These are phyloP conservation scores for Oemleria cerasiformis DNA, from an alignment of 306 rosid genomes.

Conservation along the genomic window DNA sequence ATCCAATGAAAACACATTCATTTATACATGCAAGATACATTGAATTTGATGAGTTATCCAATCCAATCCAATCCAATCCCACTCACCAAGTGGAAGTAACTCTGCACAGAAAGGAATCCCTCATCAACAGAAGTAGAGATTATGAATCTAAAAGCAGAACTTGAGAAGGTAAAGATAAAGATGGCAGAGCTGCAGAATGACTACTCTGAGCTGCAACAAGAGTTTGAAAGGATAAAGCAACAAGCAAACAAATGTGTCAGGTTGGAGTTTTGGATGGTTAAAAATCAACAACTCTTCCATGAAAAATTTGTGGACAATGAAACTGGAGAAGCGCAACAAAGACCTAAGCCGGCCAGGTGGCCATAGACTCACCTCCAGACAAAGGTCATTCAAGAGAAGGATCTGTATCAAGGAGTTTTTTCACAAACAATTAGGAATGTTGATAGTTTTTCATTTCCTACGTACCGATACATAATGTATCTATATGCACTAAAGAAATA, in stretches of 20 bases:
- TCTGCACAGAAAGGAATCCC: constrained; percentile 53
- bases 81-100: constrained; percentile 39
- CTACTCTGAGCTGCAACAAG: constrained; percentile 70
- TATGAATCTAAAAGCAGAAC: constrained; percentile 62
- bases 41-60: no score
- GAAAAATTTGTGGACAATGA: constrained; percentile 51
- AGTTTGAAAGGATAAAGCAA: constrained; percentile 50
- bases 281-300: constrained; percentile 73
- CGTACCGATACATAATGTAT: constrained; percentile 12
- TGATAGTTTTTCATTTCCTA: constrained; percentile 10
- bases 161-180: constrained; percentile 55
- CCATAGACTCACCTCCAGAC: constrained; percentile 33
- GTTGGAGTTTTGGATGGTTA: constrained; percentile 69
- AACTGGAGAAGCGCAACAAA: constrained; percentile 34
- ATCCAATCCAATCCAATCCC: no score
- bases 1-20: no score
- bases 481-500: background rate
- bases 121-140: constrained; percentile 46
- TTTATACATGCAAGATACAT: no score
- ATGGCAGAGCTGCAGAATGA: constrained; percentile 73
- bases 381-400: constrained; percentile 34
- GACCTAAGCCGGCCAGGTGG: constrained; percentile 24
- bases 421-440: background rate
- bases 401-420: constrained; percentile 1
- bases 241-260: constrained; percentile 43